Base-by-base conservation (phyloP, 306 rosid genomes). In the Vigna reflexopilosa region DNA sequence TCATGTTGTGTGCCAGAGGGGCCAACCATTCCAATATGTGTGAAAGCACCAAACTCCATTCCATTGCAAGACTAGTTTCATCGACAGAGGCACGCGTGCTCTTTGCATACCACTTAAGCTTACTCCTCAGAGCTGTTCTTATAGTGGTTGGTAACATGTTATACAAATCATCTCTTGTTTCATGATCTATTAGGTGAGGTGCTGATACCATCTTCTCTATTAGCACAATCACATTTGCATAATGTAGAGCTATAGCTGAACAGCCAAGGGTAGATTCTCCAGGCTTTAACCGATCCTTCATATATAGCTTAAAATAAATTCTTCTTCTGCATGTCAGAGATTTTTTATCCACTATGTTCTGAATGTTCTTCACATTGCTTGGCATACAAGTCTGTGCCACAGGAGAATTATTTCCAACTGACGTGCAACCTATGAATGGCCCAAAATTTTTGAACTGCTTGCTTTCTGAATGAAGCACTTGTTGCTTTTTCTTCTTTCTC, bases 1-100 rank as follows among this genome's bases (percentile, higher is more conserved):
- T 65, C 91, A 63, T 93, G 85, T 88, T 90, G 74, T 86, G 93
- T 70, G 99, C 99, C 4, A 93, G 81, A 1, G 98, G 98, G 12
- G 81, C 90, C 67, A 95, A 82, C 99, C 97, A 89, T 28, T 87
- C 93, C 79, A 95, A 70, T 28, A 86, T 89, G 38, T 77, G 87
- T 13, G 36, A 10, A 2, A 88, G 63, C 0, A 84, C 89, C 48
- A 56, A 20, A 1, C 75, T 78, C 93, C 92, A 88, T 69, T 89
- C 91, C 26, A 61, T 82, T 40, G 80, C 90, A 42, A 88, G 76
- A 54, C 73, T 83, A 51, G 85, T 85, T 67, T 80, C 76, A 36
- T 81, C 81, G 36, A 64, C 54, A 0, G 76, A 44, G 10, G 82
- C 54, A 16, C 74, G 80, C 55, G 44, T 78, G 6, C 70, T 74